Percentiles rank a stretch among this genome's conserved stretches.
phyloP scores from a whole-genome alignment of 768 basidiomycete genomes.

The Scleroderma citrinum region DNA sequence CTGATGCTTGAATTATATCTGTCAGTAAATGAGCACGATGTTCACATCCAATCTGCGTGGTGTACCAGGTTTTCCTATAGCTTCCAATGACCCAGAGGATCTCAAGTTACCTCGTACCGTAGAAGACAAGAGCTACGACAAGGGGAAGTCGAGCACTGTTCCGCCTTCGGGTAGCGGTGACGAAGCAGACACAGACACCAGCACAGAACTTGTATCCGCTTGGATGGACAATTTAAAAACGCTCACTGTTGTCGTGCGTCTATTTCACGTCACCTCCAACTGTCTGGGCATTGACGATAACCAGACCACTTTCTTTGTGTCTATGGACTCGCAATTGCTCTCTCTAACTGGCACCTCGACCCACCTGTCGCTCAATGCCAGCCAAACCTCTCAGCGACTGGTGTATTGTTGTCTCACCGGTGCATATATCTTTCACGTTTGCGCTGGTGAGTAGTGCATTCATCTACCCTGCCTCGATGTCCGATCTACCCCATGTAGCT shows the following conservation, averaged over 20 bases:
- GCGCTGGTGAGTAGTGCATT: conserved; percentile 17
- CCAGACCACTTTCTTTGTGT: conserved; percentile 25
- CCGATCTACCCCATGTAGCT: conserved; percentile 8
- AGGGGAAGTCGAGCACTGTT: conserved; percentile 2
- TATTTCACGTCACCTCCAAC: background rate
- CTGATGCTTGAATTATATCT: too few relatives aligned
- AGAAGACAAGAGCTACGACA: background rate
- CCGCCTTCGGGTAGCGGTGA: conserved; percentile 1
- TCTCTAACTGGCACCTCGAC: conserved; percentile 19
- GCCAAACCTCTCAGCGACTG: conserved; percentile 13
- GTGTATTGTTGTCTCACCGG: conserved; percentile 26
- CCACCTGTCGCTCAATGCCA: conserved; percentile 7
- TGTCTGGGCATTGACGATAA: background rate
- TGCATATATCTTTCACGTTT: conserved; percentile 27
- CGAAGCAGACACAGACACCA: conserved; percentile 7
- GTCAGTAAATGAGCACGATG: too few relatives aligned
- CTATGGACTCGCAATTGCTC: conserved; percentile 25
- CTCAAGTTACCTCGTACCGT: too few relatives aligned
- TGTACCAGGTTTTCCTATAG: too few relatives aligned
- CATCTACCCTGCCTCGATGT: background rate
- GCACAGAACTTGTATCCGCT: conserved; percentile 14
- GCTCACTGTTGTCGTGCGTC: conserved; percentile 24
- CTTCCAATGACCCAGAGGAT: too few relatives aligned
- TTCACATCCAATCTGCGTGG: too few relatives aligned
- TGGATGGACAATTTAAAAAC: conserved; percentile 25